phyloP scores from a whole-genome alignment of 1,284 basidiomycete genomes.

The Trichosporon sp. region DNA sequence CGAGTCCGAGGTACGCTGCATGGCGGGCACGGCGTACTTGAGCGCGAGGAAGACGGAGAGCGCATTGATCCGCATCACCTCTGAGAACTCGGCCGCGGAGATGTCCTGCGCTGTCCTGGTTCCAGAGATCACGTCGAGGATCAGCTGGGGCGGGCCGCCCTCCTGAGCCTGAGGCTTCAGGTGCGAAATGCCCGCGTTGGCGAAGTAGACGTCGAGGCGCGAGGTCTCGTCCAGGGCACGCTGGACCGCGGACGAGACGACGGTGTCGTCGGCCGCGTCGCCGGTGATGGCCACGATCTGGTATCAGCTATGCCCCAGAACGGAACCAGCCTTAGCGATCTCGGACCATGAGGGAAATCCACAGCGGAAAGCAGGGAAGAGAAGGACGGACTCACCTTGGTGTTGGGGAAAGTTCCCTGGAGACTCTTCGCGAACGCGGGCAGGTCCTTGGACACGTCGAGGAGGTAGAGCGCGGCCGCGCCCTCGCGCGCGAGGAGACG shows the following conservation, averaged over 20 bases:
- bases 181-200: constrained; percentile 67
- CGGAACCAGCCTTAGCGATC: too few species aligned
- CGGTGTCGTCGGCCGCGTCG: constrained; percentile 79
- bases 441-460: constrained; percentile 74
- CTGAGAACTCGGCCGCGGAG: constrained; percentile 67
- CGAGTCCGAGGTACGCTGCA: constrained; percentile 69
- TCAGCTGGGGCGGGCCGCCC: constrained; percentile 10
- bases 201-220: constrained; percentile 87
- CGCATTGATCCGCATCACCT: constrained; percentile 76
- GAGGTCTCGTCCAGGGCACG: constrained; percentile 77
- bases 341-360: too few species aligned
- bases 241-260: constrained; percentile 70
- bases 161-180: constrained; percentile 25
- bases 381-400: constrained; percentile 63
- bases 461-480: constrained; percentile 77
- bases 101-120: constrained; percentile 9
- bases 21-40: constrained; percentile 79
- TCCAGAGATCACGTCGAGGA: neutral
- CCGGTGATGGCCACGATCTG: constrained; percentile 62
- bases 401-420: constrained; percentile 69
- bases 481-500: constrained; percentile 59
- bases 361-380: too few species aligned
- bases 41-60: constrained; percentile 87
- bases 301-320: neutral
- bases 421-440: constrained; percentile 72